Conservation (phyloP, 2,329 filamentous ascomycete genomes). For the Talaromyces marneffei region DNA sequence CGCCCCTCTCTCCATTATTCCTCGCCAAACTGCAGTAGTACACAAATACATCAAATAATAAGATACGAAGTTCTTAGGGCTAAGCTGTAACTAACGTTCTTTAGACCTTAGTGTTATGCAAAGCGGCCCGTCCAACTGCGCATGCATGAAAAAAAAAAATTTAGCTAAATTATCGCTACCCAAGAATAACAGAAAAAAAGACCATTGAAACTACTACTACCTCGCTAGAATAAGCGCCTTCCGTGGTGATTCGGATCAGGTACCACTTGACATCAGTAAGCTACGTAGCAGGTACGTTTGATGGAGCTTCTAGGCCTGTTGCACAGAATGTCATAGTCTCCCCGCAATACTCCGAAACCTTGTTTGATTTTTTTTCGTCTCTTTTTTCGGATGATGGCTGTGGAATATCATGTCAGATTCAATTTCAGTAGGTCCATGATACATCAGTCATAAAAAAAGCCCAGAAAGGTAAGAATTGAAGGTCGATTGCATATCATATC, state of each 20-base stretch:
- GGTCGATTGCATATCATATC: neutral
- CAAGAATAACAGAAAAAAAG: neutral
- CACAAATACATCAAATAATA: neutral
- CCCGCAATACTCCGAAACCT: neutral
- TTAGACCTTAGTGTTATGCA: constrained; percentile 11
- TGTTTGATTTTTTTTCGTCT: neutral
- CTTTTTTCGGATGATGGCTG: neutral
- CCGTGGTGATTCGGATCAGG: neutral
- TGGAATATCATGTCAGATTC: neutral
- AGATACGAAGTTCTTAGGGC: constrained; percentile 1
- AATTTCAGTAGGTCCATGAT: constrained; percentile 7
- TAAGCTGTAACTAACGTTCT: neutral
- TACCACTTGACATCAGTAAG: neutral
- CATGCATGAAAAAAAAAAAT: constrained; percentile 5
- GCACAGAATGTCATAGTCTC: neutral
- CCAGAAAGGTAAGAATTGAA: neutral
- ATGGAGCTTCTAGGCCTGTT: neutral
- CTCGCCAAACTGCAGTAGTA: neutral
- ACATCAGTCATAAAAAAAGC: neutral
- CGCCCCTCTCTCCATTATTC: neutral
- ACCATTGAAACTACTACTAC: neutral
- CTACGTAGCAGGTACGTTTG: neutral
- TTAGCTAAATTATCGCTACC: neutral
- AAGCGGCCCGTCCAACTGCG: constrained; percentile 14
- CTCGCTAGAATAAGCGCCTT: neutral